Percentiles rank a stretch among this genome's conserved stretches.
Conservation (phyloP, 179 eudicot genomes). For the Silene coronaria region DNA sequence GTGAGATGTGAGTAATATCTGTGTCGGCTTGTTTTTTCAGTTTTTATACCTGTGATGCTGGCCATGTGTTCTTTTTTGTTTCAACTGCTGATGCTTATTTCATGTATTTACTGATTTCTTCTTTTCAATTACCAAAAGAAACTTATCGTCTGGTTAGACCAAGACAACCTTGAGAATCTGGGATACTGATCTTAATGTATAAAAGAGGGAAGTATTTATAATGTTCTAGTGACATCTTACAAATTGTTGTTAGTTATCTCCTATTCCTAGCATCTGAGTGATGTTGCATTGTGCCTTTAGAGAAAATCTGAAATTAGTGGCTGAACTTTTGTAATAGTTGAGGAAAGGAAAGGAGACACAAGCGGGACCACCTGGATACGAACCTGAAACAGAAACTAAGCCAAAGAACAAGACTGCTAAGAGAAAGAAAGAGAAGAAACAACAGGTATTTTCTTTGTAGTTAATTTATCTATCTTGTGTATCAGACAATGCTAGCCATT, state of each 20-base stretch:
- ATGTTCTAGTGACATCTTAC: no score
- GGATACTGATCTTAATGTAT: neutral
- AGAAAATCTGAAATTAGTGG: neutral
- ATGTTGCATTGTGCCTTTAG: neutral
- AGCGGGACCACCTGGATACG: slow-evolving; percentile 77
- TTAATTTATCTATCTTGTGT: neutral
- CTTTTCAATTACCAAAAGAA: neutral
- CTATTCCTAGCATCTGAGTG: slow-evolving; percentile 3
- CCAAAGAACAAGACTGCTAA: slow-evolving; percentile 80
- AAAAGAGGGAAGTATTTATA: neutral
- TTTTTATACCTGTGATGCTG: no score
- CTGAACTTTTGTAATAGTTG: slow-evolving; percentile 40
- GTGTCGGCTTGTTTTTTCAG: neutral
- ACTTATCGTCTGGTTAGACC: neutral
- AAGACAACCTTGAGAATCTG: neutral
- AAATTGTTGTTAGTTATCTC: neutral
- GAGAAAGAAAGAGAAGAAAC: slow-evolving; percentile 85
- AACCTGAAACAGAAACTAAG: slow-evolving; percentile 39
- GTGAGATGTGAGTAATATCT: no score
- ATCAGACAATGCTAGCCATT: neutral
- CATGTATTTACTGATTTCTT: neutral
- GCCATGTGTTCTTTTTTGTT: neutral
- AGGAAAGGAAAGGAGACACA: slow-evolving; percentile 66
- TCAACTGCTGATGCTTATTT: neutral
- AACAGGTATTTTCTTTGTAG: slow-evolving; percentile 49